A percentile compares a stretch with the other conserved stretches of the same genome.
Evolutionary conservation across 495 filamentous ascomycete species (phyloP).

Genomic region (Penicillium paradoxum): DNA sequence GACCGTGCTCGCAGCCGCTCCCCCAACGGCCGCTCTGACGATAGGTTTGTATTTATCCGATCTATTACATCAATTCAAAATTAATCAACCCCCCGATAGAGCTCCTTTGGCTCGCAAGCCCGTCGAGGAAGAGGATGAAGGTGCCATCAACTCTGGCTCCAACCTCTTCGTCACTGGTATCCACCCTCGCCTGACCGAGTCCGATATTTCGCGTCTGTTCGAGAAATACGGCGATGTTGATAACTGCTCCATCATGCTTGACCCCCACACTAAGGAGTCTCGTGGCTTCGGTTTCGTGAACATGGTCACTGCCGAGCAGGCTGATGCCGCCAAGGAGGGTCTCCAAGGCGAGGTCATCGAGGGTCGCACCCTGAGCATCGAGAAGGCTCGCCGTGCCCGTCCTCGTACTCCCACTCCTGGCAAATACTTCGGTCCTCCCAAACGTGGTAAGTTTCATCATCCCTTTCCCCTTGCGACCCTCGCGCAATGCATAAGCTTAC

Average conservation of each 20-base stretch:
- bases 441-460: constrained; percentile 68
- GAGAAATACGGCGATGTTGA: constrained; percentile 98
- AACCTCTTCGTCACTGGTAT: constrained; percentile 99
- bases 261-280: constrained; percentile 95
- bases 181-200: constrained; percentile 86
- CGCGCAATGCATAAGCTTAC: constrained; percentile 15
- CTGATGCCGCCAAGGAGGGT: constrained; percentile 93
- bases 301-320: constrained; percentile 89
- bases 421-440: constrained; percentile 98
- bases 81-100: neutral
- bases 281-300: constrained; percentile 99
- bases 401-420: constrained; percentile 95
- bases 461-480: constrained; percentile 4
- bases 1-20: constrained; percentile 74
- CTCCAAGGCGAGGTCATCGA: constrained; percentile 94
- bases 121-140: constrained; percentile 63
- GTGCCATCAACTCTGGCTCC: constrained; percentile 83
- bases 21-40: constrained; percentile 60
- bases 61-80: neutral
- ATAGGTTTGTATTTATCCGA: constrained; percentile 58
- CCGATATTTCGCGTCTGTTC: constrained; percentile 88
- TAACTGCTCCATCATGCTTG: constrained; percentile 99
- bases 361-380: constrained; percentile 93
- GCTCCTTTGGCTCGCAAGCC: constrained; percentile 22
- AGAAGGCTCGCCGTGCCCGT: constrained; percentile 93